Percentiles rank a stretch among this genome's conserved stretches.
These are phyloP conservation scores for Penicillium simplicissimum DNA, from an alignment of 495 filamentous ascomycete species.

Conservation along the genomic window DNA sequence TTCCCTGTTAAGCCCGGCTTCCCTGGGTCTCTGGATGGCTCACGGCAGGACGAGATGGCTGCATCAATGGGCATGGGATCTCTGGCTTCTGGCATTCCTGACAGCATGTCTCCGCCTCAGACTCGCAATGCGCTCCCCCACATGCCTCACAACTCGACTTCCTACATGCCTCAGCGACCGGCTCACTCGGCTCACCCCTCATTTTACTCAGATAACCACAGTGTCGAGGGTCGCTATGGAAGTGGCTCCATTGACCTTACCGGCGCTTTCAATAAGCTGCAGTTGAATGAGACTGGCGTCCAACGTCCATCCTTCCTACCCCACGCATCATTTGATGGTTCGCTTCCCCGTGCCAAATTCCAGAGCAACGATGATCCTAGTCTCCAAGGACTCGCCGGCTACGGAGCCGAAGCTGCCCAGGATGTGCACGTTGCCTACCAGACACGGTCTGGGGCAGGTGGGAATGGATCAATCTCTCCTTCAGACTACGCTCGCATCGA, in stretches of 20 bases:
- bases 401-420: slow-evolving; percentile 27
- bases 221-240: slow-evolving; percentile 34
- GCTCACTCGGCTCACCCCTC: slow-evolving; percentile 39
- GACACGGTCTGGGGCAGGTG: slow-evolving; percentile 29
- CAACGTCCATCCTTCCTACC: slow-evolving; percentile 35
- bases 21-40: slow-evolving; percentile 30
- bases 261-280: slow-evolving; percentile 35
- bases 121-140: slow-evolving; percentile 37
- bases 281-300: slow-evolving; percentile 32
- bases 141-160: slow-evolving; percentile 42
- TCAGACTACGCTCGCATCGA: slow-evolving; percentile 57
- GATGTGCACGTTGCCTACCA: slow-evolving; percentile 38
- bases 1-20: slow-evolving; percentile 38
- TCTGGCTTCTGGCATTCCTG: slow-evolving; percentile 32
- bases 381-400: slow-evolving; percentile 31
- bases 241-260: slow-evolving; percentile 36
- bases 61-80: slow-evolving; percentile 31
- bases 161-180: slow-evolving; percentile 36
- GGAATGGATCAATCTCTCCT: slow-evolving; percentile 50
- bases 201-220: slow-evolving; percentile 45
- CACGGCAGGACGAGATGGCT: slow-evolving; percentile 33
- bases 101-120: slow-evolving; percentile 33
- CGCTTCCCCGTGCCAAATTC: slow-evolving; percentile 35
- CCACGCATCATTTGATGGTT: slow-evolving; percentile 37
- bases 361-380: slow-evolving; percentile 31